A percentile compares a stretch with the other conserved stretches of the same genome.
Conservation (phyloP, 768 basidiomycete genomes). For the Termitomyces sp. region DNA sequence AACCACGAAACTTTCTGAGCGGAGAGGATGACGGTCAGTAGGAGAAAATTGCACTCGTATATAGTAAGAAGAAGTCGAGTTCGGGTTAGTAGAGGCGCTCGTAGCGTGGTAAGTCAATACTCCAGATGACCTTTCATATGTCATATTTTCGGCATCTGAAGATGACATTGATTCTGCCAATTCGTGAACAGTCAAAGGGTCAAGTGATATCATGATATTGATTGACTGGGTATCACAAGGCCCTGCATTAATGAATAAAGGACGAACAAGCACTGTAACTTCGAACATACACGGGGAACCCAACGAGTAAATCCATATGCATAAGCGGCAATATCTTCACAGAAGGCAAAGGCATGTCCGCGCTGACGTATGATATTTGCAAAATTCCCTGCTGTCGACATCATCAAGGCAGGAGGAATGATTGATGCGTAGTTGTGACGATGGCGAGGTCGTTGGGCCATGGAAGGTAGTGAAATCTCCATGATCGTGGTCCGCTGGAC, state of each 20-base stretch:
- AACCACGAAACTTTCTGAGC: neutral
- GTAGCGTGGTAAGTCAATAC: neutral
- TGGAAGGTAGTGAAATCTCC: neutral
- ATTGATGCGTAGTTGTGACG: neutral
- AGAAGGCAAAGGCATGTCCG: slow-evolving; percentile 1
- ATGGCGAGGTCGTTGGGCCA: neutral
- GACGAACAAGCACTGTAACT: neutral
- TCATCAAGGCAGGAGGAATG: neutral
- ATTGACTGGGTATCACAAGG: neutral
- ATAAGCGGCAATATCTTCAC: slow-evolving; percentile 3
- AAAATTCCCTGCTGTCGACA: neutral
- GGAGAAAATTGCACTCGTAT: neutral
- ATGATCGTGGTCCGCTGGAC: neutral
- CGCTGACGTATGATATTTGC: neutral
- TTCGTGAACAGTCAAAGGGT: neutral
- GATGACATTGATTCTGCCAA: neutral
- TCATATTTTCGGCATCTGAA: neutral
- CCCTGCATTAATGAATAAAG: neutral
- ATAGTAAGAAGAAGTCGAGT: neutral
- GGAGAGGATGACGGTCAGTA: neutral
- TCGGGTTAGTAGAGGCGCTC: neutral
- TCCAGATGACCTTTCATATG: neutral
- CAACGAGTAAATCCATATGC: slow-evolving; percentile 2
- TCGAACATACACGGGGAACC: neutral
- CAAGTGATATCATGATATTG: neutral